A percentile compares a stretch with the other conserved stretches of the same genome.
phyloP scores from a whole-genome alignment of 352 stramenopile genomes.

The Phytophthora tubulina region DNA sequence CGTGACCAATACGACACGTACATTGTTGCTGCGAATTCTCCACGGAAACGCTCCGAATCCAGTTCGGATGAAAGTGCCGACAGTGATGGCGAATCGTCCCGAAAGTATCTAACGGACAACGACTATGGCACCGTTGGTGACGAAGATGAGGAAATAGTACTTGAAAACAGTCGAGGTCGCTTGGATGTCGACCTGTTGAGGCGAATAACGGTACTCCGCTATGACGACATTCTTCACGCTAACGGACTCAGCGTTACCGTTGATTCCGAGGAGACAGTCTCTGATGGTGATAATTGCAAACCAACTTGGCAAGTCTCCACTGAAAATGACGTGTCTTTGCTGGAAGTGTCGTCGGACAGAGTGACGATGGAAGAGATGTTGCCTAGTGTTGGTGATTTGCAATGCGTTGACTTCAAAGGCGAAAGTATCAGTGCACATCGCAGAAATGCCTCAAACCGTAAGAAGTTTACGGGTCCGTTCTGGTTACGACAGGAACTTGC shows the following conservation, averaged over 20 bases:
- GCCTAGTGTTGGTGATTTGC: neutral
- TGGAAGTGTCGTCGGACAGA: neutral
- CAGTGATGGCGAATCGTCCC: conserved; percentile 26
- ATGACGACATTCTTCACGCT: conserved; percentile 28
- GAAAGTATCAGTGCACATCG: neutral
- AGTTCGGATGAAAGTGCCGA: conserved; percentile 23
- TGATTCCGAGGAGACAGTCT: neutral
- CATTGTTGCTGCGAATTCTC: neutral
- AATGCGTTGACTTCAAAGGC: conserved; percentile 16
- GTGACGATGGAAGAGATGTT: neutral
- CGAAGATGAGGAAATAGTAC: conserved; percentile 41
- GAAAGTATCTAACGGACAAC: conserved; percentile 8
- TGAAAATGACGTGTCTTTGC: conserved; percentile 5
- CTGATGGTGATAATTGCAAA: conserved; percentile 5
- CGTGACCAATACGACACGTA: conserved; percentile 80
- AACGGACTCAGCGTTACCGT: conserved; percentile 25
- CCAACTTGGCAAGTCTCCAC: neutral
- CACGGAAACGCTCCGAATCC: conserved; percentile 7
- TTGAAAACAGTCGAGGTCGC: conserved; percentile 40
- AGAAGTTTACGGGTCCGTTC: conserved; percentile 33
- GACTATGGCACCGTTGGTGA: neutral
- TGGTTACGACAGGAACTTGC: conserved; percentile 45
- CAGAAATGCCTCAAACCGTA: neutral
- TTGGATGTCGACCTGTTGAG: conserved; percentile 27
- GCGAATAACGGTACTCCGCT: conserved; percentile 33